Conservation (phyloP, 2,329 filamentous ascomycete species). For the Colletotrichum liaoningense region DNA sequence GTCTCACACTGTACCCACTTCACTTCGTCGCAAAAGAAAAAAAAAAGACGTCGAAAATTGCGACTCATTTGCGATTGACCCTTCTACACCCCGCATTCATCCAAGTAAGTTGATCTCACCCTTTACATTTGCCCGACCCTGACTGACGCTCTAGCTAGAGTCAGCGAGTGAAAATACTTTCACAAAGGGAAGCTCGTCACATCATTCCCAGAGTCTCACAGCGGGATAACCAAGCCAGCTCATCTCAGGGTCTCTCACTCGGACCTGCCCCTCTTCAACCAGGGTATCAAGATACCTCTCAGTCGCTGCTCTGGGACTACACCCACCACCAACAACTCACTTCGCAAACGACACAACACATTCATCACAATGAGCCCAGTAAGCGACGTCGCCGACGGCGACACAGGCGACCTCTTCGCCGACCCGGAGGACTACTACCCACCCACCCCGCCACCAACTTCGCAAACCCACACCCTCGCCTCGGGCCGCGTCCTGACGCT, state of each 20-base stretch:
- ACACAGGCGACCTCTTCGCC: conserved; percentile 72
- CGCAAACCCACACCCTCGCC: conserved; percentile 76
- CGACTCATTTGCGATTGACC: conserved; percentile 8
- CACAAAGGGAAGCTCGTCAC: not conserved
- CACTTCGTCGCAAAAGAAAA: conserved; percentile 7
- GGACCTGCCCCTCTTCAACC: not conserved
- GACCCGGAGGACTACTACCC: conserved; percentile 86
- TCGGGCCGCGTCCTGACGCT: conserved; percentile 75
- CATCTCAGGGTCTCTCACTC: too few relatives aligned
- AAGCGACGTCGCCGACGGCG: conserved; percentile 43
- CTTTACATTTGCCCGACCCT: not conserved
- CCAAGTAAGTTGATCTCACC: not conserved
- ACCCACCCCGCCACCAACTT: conserved; percentile 80
- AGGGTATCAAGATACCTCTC: not conserved
- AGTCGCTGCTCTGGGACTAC: not conserved
- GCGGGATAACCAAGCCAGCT: not conserved
- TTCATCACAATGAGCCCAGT: conserved; percentile 15
- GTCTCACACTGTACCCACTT: conserved; percentile 33
- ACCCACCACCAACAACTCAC: not conserved
- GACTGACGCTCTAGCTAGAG: not conserved
- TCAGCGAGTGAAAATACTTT: not conserved
- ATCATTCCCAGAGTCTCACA: not conserved
- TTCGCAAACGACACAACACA: not conserved
- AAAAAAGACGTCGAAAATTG: conserved; percentile 9
- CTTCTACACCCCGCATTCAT: conserved; percentile 12